phyloP scores from a whole-genome alignment of 768 basidiomycete genomes.

The Macrocybe gigantea region DNA sequence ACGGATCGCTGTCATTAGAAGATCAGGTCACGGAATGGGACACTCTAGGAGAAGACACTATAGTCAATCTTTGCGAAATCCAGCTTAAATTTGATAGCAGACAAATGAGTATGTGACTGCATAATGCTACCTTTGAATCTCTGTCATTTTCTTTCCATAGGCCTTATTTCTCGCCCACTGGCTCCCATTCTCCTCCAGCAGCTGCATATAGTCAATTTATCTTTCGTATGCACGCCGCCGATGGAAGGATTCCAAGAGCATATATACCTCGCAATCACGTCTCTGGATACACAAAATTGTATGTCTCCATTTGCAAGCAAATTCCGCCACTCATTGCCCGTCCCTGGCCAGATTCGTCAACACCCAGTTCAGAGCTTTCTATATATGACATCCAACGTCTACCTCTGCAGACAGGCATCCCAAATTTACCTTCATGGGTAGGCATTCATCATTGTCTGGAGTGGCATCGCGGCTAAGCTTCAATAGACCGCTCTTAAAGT shows the following conservation, averaged over 20 bases:
- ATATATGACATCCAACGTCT: constrained; percentile 25
- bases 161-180: constrained; percentile 36
- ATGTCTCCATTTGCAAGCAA: constrained; percentile 13
- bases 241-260: constrained; percentile 8
- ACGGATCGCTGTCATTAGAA: constrained; percentile 25
- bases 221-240: constrained; percentile 33
- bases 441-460: background rate
- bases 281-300: constrained; percentile 63
- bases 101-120: constrained; percentile 32
- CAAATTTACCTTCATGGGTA: constrained; percentile 35
- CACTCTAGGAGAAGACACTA: constrained; percentile 52
- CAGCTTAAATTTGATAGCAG: constrained; percentile 41
- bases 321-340: background rate
- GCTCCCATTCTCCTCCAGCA: constrained; percentile 28
- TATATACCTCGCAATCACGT: constrained; percentile 46
- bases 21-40: constrained; percentile 38
- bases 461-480: no score
- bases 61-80: constrained; percentile 58
- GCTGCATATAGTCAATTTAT: constrained; percentile 30
- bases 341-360: constrained; percentile 22
- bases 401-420: constrained; percentile 3
- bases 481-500: no score
- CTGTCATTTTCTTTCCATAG: constrained; percentile 19
- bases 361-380: constrained; percentile 32
- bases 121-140: background rate